These are phyloP conservation scores for Papilionanthe hybrid DNA, from an alignment of 116 monocot genomes.

Conservation along the genomic window DNA sequence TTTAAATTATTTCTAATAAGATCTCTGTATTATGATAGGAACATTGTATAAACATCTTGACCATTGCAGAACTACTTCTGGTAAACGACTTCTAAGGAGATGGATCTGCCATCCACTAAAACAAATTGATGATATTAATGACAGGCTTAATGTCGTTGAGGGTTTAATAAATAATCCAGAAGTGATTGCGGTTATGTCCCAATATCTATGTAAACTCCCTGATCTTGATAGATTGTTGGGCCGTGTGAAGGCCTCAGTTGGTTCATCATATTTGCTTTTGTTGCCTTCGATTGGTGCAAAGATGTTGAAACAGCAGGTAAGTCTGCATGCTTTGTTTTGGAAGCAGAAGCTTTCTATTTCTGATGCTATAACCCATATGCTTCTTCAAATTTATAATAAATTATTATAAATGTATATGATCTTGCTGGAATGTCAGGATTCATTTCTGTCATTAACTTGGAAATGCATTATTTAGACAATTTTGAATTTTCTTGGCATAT, in stretches of 20 bases:
- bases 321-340: background rate
- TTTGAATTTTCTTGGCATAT: background rate
- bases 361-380: background rate
- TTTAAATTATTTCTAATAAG: conserved; percentile 4
- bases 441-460: background rate
- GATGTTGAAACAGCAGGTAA: conserved; percentile 73
- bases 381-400: background rate
- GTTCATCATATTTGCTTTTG: conserved; percentile 46
- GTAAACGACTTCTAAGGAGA: conserved; percentile 77
- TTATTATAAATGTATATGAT: background rate
- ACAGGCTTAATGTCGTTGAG: conserved; percentile 74
- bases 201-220: conserved; percentile 56
- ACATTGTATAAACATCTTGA: conserved; percentile 86
- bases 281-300: conserved; percentile 68
- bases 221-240: conserved; percentile 92
- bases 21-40: conserved; percentile 27
- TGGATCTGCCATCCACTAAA: conserved; percentile 95
- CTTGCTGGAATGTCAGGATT: background rate
- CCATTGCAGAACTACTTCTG: conserved; percentile 65
- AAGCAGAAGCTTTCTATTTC: background rate
- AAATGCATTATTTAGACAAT: background rate
- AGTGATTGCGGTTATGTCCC: conserved; percentile 34
- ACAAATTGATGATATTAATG: conserved; percentile 61
- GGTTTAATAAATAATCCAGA: conserved; percentile 54
- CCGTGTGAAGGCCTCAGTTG: conserved; percentile 51